phyloP scores from a whole-genome alignment of 345 rosid species.

The Euphorbia peplus region DNA sequence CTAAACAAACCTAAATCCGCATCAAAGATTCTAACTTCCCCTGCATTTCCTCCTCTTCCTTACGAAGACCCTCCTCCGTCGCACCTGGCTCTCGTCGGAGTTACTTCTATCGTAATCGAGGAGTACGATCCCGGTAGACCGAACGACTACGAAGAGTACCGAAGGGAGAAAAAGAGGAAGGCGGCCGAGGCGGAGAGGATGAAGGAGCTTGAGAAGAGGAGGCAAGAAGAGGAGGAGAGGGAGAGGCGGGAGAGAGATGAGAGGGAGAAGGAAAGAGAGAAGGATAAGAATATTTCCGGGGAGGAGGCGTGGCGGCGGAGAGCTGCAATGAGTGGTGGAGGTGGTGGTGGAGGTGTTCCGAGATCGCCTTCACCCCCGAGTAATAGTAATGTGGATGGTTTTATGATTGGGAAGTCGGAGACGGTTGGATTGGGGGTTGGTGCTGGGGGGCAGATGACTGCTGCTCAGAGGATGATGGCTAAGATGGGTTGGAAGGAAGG shows the following conservation, averaged over 20 bases:
- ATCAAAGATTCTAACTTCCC: slow-evolving; percentile 15
- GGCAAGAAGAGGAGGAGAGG: slow-evolving; percentile 79
- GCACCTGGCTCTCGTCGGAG: slow-evolving; percentile 75
- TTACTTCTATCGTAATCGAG: slow-evolving; percentile 69
- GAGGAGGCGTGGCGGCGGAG: slow-evolving; percentile 98
- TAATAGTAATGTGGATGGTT: slow-evolving; percentile 51
- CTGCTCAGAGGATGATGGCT: slow-evolving; percentile 99
- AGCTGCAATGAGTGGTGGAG: slow-evolving; percentile 91
- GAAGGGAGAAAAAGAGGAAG: slow-evolving; percentile 71
- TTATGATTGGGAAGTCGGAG: slow-evolving; percentile 78
- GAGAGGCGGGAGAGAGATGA: slow-evolving; percentile 51
- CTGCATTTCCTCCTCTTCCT: slow-evolving; percentile 7
- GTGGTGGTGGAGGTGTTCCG: slow-evolving; percentile 50
- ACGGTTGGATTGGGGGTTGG: slow-evolving; percentile 89
- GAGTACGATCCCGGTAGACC: slow-evolving; percentile 98
- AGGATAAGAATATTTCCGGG: slow-evolving; percentile 61
- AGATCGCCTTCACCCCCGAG: slow-evolving; percentile 78
- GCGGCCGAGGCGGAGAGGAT: slow-evolving; percentile 72
- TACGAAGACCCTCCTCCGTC: slow-evolving; percentile 24
- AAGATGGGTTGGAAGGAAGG: slow-evolving; percentile 99
- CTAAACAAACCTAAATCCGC: slow-evolving; percentile 47
- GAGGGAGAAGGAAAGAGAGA: slow-evolving; percentile 43
- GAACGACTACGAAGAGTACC: slow-evolving; percentile 86
- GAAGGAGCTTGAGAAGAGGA: slow-evolving; percentile 75
- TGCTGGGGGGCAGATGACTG: slow-evolving; percentile 99